Conservation (phyloP, 768 basidiomycete genomes). For the Cystofilobasidium macerans region DNA sequence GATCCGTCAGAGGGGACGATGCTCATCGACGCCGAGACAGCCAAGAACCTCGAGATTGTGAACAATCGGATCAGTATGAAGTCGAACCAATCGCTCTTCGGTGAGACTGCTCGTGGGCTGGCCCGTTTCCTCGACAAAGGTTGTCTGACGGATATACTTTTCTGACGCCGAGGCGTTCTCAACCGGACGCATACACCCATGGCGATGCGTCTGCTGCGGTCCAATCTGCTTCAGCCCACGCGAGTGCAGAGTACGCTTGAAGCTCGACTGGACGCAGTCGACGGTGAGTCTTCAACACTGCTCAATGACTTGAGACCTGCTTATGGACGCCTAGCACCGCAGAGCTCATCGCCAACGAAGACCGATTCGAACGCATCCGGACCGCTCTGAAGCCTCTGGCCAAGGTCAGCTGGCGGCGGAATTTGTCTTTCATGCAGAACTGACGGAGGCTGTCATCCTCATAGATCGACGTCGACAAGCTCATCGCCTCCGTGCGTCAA, state of each 20-base stretch:
- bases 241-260: conserved; percentile 53
- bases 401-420: neutral
- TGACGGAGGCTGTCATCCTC: conserved; percentile 40
- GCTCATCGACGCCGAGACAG: conserved; percentile 71
- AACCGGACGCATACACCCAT: conserved; percentile 47
- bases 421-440: neutral
- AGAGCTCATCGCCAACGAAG: conserved; percentile 71
- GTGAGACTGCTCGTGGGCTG: neutral
- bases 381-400: conserved; percentile 44
- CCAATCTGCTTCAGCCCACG: conserved; percentile 70
- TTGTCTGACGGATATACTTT: neutral
- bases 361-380: conserved; percentile 56
- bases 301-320: neutral
- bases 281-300: conserved; percentile 44
- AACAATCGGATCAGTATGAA: conserved; percentile 48
- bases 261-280: conserved; percentile 73
- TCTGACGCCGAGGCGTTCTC: conserved; percentile 24
- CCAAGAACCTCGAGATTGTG: conserved; percentile 77
- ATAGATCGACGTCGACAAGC: conserved; percentile 78
- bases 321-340: conserved; percentile 12
- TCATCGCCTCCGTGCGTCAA: conserved; percentile 48
- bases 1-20: conserved; percentile 73
- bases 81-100: conserved; percentile 19
- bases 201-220: conserved; percentile 67
- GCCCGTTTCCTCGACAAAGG: neutral